Evolutionary conservation across 495 filamentous ascomycete genomes (phyloP).

Genomic region (Neurospora sp.): DNA sequence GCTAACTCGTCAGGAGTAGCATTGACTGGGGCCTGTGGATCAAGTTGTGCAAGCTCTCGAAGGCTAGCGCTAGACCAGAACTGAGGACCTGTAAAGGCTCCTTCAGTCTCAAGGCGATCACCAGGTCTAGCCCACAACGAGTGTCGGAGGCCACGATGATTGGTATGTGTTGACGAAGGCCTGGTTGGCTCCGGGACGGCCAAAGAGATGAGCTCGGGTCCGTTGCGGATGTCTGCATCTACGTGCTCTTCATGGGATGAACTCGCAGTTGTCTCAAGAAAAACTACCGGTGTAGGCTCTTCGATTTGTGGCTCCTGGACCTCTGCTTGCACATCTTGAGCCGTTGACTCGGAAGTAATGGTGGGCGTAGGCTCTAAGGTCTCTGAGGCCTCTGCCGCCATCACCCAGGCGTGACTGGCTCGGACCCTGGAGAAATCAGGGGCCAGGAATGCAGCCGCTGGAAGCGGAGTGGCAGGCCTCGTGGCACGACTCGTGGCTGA

Average conservation of each 20-base stretch:
- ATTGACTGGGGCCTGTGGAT: background rate
- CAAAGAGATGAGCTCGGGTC: background rate
- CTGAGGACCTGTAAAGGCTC: background rate
- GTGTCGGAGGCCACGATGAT: background rate
- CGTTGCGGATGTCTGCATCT: background rate
- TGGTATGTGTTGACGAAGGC: background rate
- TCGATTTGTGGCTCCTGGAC: background rate
- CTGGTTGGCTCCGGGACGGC: background rate
- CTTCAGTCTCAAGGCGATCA: background rate
- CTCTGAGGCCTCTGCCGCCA: background rate
- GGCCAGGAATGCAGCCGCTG: background rate
- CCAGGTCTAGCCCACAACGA: background rate
- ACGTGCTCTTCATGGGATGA: background rate
- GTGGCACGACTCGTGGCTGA: background rate
- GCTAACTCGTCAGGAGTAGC: background rate
- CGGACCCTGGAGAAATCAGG: background rate
- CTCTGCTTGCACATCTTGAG: background rate
- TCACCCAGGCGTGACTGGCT: background rate
- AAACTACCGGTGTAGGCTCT: background rate
- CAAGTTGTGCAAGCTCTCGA: background rate
- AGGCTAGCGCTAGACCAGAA: background rate
- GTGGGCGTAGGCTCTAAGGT: background rate
- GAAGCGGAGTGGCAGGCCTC: background rate
- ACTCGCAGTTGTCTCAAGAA: background rate
- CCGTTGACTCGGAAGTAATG: background rate